These are phyloP conservation scores for Baorangia bicolor DNA, from an alignment of 768 basidiomycete species.

Conservation along the genomic window DNA sequence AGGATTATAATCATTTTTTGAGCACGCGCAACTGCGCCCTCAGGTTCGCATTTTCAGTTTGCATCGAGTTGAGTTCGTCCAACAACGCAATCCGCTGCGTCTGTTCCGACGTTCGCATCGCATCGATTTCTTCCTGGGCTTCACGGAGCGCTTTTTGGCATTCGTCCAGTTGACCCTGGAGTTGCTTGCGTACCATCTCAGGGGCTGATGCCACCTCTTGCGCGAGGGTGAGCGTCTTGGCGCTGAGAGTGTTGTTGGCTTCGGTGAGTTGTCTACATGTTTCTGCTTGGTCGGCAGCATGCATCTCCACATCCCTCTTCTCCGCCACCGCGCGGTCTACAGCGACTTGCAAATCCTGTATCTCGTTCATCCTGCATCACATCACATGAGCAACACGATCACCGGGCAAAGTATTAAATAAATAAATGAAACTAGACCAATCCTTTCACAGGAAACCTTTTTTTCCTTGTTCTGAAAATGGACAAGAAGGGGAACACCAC, in stretches of 20 bases:
- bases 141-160: constrained; percentile 58
- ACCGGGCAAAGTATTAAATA: not conserved
- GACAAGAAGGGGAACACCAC: constrained; percentile 28
- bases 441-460: not conserved
- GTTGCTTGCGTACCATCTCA: constrained; percentile 54
- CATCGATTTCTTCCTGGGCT: constrained; percentile 67
- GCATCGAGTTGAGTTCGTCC: constrained; percentile 83
- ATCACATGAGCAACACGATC: not conserved
- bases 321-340: constrained; percentile 61
- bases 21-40: constrained; percentile 67
- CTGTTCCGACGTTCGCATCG: constrained; percentile 70
- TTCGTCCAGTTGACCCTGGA: constrained; percentile 65
- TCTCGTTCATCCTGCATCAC: constrained; percentile 59
- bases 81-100: constrained; percentile 79
- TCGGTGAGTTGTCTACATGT: constrained; percentile 70
- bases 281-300: constrained; percentile 71
- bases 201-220: constrained; percentile 38
- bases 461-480: not conserved
- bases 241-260: constrained; percentile 75
- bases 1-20: constrained; percentile 34
- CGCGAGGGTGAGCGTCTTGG: constrained; percentile 55
- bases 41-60: constrained; percentile 72
- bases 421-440: not conserved
- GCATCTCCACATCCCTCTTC: constrained; percentile 67
- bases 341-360: constrained; percentile 55